These are phyloP conservation scores for Peniophora sp. DNA, from an alignment of 1,284 basidiomycete genomes.

Conservation along the genomic window DNA sequence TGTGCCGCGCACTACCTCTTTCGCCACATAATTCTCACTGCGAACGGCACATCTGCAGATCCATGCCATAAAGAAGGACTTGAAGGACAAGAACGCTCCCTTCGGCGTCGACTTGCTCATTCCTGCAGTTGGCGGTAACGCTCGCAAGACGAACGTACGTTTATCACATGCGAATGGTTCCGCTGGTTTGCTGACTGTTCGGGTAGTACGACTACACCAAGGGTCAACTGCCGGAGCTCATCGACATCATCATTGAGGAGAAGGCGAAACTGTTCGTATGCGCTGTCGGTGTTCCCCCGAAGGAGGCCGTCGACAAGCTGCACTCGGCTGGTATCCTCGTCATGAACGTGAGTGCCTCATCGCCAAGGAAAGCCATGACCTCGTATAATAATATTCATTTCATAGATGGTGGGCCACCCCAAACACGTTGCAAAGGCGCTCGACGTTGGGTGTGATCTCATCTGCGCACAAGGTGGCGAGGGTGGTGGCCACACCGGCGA, in stretches of 20 bases:
- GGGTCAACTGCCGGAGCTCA: constrained; percentile 70
- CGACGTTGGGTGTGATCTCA: constrained; percentile 75
- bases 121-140: constrained; percentile 74
- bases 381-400: background rate
- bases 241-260: constrained; percentile 85
- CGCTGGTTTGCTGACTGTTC: background rate
- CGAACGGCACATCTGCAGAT: constrained; percentile 38
- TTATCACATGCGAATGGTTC: background rate
- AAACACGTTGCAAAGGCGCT: constrained; percentile 82
- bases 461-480: constrained; percentile 85
- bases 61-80: constrained; percentile 58
- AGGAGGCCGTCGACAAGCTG: constrained; percentile 66
- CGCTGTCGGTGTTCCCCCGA: constrained; percentile 79
- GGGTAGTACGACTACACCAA: constrained; percentile 72
- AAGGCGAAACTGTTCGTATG: constrained; percentile 79
- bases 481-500: constrained; percentile 82
- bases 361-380: too few relatives aligned
- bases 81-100: constrained; percentile 65
- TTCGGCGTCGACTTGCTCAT: constrained; percentile 86
- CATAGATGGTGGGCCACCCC: constrained; percentile 81
- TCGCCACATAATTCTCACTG: background rate
- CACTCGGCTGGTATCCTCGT: constrained; percentile 76
- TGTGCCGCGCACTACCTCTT: constrained; percentile 9
- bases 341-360: constrained; percentile 57
- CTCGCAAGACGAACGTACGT: constrained; percentile 79